Evolutionary conservation across 208 protist genomes (phyloP), one percentile per base, ranked within the genome.

Genomic region (Leishmania tarentolae): DNA sequence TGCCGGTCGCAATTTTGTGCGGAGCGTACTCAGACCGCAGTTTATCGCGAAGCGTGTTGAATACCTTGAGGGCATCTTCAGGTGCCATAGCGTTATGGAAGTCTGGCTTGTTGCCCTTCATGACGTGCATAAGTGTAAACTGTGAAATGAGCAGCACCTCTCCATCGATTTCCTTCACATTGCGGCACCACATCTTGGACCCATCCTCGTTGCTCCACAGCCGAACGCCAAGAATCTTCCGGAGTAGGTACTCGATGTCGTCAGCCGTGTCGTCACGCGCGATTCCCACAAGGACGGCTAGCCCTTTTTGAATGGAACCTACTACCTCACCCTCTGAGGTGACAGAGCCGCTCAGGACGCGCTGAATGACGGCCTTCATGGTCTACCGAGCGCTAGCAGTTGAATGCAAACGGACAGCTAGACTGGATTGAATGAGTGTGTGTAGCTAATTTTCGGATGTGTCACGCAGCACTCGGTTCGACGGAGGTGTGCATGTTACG

Each of bases 91-190:
- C 96, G 75, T 94, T 81, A 82, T 98, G 96, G 79, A 98, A 98
- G 84, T 98, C 96, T 6, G 94, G 94, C 75, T 97, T 98, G 74
- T 89, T 96, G 56, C 96, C 96, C 78, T 98, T 98, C 78, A 98
- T 89, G 42, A 93, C 88, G 78, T 96, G 91, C 86, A 91, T 96
- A 37, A 98, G 83, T 56, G 96, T 98, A 80, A 98, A 98, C 84
- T 98, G 96, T 31, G 93, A 97, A 53, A 98, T 90, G 52, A 98
- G 88, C 21, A 98, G 82, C 35, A 98, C 83, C 37, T 86, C 93
- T 21, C 94, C 95, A 46, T 97, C 79, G 75, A 97, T 95, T 13
- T 98, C 93, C 57, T 83, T 92, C 13, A 98, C 89, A 79, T 92
- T 94, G 53, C 86, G 84, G 52, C 76, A 87, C 96, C 96, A 98